Evolutionary conservation across 352 stramenopile species (phyloP), one percentile per base, ranked within the genome.

Genomic region (Globisporangium rhizosaccharum): DNA sequence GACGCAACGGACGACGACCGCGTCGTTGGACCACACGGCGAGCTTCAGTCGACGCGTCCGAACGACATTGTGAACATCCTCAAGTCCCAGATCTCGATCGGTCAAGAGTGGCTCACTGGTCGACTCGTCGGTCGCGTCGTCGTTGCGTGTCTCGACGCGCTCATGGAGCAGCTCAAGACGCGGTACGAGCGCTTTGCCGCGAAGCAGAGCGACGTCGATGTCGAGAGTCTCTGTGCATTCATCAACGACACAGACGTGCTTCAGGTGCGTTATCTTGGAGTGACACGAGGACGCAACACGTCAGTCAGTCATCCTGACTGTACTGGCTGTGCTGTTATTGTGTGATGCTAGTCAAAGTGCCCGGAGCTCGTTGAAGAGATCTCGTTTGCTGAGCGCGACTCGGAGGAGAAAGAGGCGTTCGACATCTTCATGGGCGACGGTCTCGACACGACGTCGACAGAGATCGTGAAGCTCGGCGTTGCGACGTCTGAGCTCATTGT

Each of bases 51-150:
- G 1, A 91, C 82, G 12, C 77, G 85, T 7, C 82, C 85, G 12
- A 94, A 92, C 53, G 85, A 94, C 39, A 94, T 94, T 48, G 66
- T 94, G 46, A 92, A 94, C 59, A 94, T 94, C 57, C 64, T 94
- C 17, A 92, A 90, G 53, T 88, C 82, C 0, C 85, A 94, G 48
- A 91, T 94, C 51, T 88, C 81, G 6, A 92, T 94, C 36, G 85
- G 73, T 0, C 82, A 92, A 51, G 85, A 92, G 45, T 94, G 82
- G 82, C 56, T 94, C 5, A 88, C 77, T 25, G 85, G 85, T 0
- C 69, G 68, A 7, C 57, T 90, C 0, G 66, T 94, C 3, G 81
- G 78, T 2, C 76, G 76, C 2, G 82, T 92, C 9, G 80, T 94
- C 12, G 72, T 85, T 18, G 61, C 83, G 20, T 94, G 85, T 50